Base-by-base conservation (phyloP, 768 basidiomycete genomes). In the Lactarius sp. region DNA sequence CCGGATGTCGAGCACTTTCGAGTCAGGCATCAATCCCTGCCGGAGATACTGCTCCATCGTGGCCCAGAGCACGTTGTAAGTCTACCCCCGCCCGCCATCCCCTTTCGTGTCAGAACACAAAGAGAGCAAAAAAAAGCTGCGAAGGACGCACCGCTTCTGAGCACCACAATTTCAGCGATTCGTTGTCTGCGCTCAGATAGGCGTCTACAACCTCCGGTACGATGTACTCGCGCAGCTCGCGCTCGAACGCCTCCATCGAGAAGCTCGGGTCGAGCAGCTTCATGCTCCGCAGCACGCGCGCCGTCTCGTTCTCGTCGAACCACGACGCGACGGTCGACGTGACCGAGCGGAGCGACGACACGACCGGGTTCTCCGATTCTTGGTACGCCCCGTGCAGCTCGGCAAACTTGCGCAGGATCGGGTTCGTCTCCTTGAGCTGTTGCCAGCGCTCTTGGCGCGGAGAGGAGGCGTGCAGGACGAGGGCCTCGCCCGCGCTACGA, bases 251-350 rank as follows among this genome's bases (percentile, higher is more conserved):
- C 71, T 98, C 97, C 71, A 88, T 83, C 60, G 83, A 86, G 76
- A 97, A 99, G 33, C 75, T 73, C 5, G 97, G 93, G 73, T 99
- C 97, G 71, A 98, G 79, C n/a, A 78, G 73, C 73, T 86, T 90
- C 85, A 98, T 92, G 71, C 87, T 75, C 64, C 92, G 82, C 70
- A 88, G 86, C 36, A 98, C 96, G 73, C 91, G 90, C n/a, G 97
- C 97, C 52, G 89, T 94, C 78, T 99, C 97, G 71, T 92, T 99
- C 78, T 99, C 97, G 62, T 98, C 96, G 70, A 94, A 93, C 86
- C 89, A 92, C 3, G 88, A 85, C 2, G 92, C 93, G 56, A 99
- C 80, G 0, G 88, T 89, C 49, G 86, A 81, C 1, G 94, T 95
- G 55, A 97, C 87, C 7, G 83, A 81, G 44, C 97, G 89, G 60